phyloP scores from a whole-genome alignment of 2,329 filamentous ascomycete genomes.

The Pseudocercospora fijiensis region DNA sequence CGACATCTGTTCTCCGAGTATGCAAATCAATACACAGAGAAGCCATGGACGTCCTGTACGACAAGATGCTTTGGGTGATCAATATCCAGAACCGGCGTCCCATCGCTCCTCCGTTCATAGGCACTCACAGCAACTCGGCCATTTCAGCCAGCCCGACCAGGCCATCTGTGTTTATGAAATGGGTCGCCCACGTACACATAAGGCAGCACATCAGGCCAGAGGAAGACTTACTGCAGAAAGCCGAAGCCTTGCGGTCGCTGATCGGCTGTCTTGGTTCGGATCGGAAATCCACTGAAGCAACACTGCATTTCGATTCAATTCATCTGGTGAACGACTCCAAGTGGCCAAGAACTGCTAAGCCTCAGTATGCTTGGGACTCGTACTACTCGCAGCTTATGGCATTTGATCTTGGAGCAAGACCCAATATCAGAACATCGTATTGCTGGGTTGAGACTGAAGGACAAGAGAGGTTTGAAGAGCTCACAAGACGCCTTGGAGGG shows the following conservation, averaged over 20 bases:
- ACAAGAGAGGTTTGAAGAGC: constrained; percentile 10
- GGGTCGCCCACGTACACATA: constrained; percentile 17
- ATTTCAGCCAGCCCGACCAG: constrained; percentile 1
- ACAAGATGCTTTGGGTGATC: constrained; percentile 19
- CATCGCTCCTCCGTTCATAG: constrained; percentile 5
- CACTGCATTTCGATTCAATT: constrained; percentile 19
- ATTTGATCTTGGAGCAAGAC: constrained; percentile 6
- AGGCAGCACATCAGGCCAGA: constrained; percentile 19
- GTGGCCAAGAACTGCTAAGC: constrained; percentile 7
- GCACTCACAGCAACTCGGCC: background rate
- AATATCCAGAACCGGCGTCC: constrained; percentile 13
- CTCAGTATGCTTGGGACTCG: constrained; percentile 14
- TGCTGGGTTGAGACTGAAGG: constrained; percentile 19
- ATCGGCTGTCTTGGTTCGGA: constrained; percentile 14
- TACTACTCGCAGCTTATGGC: constrained; percentile 11
- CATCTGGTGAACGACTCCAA: constrained; percentile 16
- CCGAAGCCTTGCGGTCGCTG: constrained; percentile 9
- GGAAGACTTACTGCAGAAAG: constrained; percentile 17
- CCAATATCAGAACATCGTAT: constrained; percentile 13
- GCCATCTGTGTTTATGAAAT: constrained; percentile 16
- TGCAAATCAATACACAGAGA: constrained; percentile 17
- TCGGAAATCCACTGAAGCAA: constrained; percentile 12
- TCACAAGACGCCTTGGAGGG: constrained; percentile 17
- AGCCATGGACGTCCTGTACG: constrained; percentile 15
- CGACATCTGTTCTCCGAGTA: constrained; percentile 14